Conservation (phyloP, 352 stramenopile species). For the Phytophthora vignae region DNA sequence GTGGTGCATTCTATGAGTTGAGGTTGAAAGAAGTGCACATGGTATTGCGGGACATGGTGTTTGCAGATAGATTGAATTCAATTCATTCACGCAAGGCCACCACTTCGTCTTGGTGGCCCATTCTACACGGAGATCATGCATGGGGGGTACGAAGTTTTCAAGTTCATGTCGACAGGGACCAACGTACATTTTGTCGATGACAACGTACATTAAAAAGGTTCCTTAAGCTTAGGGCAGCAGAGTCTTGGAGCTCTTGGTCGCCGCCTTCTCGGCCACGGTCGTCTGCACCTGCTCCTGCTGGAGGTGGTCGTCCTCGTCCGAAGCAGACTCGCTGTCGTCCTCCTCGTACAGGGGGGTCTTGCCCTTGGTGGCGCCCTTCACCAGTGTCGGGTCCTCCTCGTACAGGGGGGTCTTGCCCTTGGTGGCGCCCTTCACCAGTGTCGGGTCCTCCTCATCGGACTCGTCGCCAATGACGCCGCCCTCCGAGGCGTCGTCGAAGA, state of each 20-base stretch:
- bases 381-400: slow-evolving; percentile 17
- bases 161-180: slow-evolving; percentile 15
- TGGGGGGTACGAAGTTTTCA: slow-evolving; percentile 25
- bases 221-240: slow-evolving; percentile 24
- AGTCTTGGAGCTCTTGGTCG: slow-evolving; percentile 27
- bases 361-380: slow-evolving; percentile 26
- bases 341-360: slow-evolving; percentile 11
- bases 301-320: slow-evolving; percentile 26
- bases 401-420: slow-evolving; percentile 17
- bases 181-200: slow-evolving; percentile 34
- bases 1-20: slow-evolving; percentile 7
- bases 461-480: slow-evolving; percentile 17
- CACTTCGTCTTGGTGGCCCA: slow-evolving; percentile 23
- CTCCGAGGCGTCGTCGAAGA: slow-evolving; percentile 31
- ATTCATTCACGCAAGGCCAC: slow-evolving; percentile 8
- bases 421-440: slow-evolving; percentile 22
- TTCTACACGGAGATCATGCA: slow-evolving; percentile 22
- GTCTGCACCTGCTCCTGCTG: slow-evolving; percentile 16
- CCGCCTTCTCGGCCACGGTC: background rate
- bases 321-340: slow-evolving; percentile 20
- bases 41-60: background rate
- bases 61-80: slow-evolving; percentile 9
- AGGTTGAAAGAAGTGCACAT: slow-evolving; percentile 7
- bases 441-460: slow-evolving; percentile 23
- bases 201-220: slow-evolving; percentile 35